Evolutionary conservation across 345 rosid species (phyloP), one percentile per base, ranked within the genome.

Genomic region (Heritiera littoralis): DNA sequence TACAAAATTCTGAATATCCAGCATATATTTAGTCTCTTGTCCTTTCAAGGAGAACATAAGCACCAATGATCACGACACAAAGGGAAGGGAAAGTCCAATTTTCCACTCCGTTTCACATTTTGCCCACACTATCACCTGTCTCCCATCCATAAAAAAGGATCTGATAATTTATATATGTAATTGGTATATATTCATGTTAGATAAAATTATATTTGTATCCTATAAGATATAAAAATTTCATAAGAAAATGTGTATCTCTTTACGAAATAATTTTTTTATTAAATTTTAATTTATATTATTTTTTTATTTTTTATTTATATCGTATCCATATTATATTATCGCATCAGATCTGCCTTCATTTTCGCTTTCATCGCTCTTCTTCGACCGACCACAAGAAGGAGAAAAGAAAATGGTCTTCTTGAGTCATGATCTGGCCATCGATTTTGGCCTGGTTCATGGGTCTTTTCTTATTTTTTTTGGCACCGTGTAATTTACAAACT

Each of bases 31-130:
- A 54, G 70, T 60, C 64, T 11, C 49, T 61, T 54, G 77, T 59
- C 72, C 70, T 69, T 80, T 68, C 18, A 80, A 76, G 49, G 76
- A 60, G 65, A 38, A 76, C 79, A 76, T 2, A 28, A 52, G 35
- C 35, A 30, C n/a, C 28, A 1, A 13, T 49, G 75, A 66, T 38
- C 80, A 6, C 41, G 54, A 76, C 76, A 67, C 66, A 35, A 28
- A 55, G 11, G 23, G 18, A 1, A 54, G 59, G n/a, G 6, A 59
- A 23, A 30, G 32, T 59, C 66, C 66, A 63, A 63, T 5, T 46
- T n/a, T 56, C 0, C 9, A 8, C 14, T 68, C 18, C 14, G 17
- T n/a, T 38, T 15, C 83, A 76, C 80, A 69, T 69, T 70, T 54
- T 52, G 67, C 43, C 46, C 45, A 71, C 75, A 49, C 75, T 70